A percentile compares a stretch with the other conserved stretches of the same genome.
These are phyloP conservation scores for Zostera marina DNA, from an alignment of 116 monocot genomes.

Conservation along the genomic window DNA sequence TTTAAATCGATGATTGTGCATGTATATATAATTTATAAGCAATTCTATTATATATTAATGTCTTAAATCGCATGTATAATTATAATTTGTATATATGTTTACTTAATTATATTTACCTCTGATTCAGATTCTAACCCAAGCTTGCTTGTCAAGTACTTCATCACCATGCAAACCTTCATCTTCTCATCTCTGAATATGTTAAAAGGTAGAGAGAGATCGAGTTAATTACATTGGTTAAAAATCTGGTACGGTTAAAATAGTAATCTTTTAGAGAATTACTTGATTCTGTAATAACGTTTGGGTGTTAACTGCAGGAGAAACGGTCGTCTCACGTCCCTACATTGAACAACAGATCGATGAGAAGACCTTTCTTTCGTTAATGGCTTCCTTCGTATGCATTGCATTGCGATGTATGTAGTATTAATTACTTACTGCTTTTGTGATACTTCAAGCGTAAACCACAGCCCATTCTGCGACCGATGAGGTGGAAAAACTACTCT, in stretches of 20 bases:
- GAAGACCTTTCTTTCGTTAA: neutral
- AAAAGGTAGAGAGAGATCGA: neutral
- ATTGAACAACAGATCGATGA: neutral
- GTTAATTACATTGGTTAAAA: no score
- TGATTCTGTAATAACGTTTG: neutral
- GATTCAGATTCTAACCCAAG: conserved; percentile 60
- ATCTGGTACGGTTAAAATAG: no score
- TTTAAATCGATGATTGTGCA: neutral
- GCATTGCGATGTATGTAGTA: neutral
- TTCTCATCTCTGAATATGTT: conserved; percentile 49
- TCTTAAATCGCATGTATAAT: neutral
- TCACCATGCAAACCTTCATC: conserved; percentile 73
- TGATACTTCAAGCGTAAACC: neutral
- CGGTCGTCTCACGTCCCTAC: neutral
- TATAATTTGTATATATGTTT: neutral
- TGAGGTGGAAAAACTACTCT: neutral
- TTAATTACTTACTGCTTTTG: conserved; percentile 1
- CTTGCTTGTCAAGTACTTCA: conserved; percentile 85
- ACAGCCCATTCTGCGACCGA: neutral
- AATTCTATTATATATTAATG: neutral
- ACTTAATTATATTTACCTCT: conserved; percentile 45
- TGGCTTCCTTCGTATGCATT: neutral
- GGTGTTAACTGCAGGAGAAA: neutral
- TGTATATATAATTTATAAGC: neutral
- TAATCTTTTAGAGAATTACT: neutral